phyloP scores from a whole-genome alignment of 1,284 basidiomycete genomes.

The Puccinia triticina region DNA sequence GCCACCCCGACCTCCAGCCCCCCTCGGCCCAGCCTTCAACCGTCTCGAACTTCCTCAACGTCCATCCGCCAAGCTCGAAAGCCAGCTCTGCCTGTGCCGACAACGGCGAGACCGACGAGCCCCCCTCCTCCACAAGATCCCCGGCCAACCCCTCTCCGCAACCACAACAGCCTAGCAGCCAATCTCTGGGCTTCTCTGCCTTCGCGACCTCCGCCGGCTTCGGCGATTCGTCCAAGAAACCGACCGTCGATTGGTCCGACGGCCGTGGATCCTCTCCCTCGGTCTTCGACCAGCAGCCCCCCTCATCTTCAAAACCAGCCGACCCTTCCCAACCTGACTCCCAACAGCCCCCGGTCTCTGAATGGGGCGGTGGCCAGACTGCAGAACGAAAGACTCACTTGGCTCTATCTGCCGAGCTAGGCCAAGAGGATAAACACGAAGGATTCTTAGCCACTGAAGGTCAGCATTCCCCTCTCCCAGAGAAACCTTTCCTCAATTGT shows the following conservation, averaged over 20 bases:
- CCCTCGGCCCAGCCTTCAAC: not conserved
- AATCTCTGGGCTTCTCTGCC: conserved; percentile 41
- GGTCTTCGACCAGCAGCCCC: conserved; percentile 8
- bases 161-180: not conserved
- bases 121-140: conserved; percentile 11
- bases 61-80: conserved; percentile 14
- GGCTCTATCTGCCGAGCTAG: conserved; percentile 37
- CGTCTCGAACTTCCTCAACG: not conserved
- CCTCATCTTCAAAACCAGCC: conserved; percentile 10
- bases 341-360: not conserved
- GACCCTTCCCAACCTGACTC: not conserved
- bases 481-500: not conserved
- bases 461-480: not conserved
- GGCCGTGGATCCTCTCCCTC: not conserved
- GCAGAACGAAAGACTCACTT: conserved; percentile 43
- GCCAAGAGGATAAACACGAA: conserved; percentile 33
- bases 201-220: conserved; percentile 30
- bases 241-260: conserved; percentile 18
- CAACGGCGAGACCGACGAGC: conserved; percentile 32
- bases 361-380: conserved; percentile 1
- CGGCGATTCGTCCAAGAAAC: not conserved
- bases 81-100: conserved; percentile 40
- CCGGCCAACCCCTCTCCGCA: not conserved
- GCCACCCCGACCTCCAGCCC: conserved; percentile 24
- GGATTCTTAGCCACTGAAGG: conserved; percentile 44